phyloP scores from a whole-genome alignment of 1,284 basidiomycete species.

The Apiotrichum akiyoshidainum region DNA sequence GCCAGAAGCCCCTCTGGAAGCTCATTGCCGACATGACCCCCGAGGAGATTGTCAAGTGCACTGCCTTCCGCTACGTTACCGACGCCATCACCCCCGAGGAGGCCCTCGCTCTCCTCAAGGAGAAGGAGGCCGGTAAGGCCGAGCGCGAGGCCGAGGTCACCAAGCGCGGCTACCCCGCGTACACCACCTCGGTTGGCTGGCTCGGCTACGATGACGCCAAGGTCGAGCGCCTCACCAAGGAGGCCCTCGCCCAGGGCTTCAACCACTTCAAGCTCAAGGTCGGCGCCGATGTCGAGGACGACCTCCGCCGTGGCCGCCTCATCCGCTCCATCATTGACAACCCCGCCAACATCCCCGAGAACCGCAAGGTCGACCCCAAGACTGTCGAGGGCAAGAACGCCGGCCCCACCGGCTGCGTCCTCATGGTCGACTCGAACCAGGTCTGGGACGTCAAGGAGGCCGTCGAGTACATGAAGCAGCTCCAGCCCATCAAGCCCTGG shows the following conservation, averaged over 20 bases:
- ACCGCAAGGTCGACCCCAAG: slow-evolving; percentile 61
- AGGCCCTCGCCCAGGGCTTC: slow-evolving; percentile 80
- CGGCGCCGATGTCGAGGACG: slow-evolving; percentile 74
- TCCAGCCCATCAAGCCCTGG: slow-evolving; percentile 87
- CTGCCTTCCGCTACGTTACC: slow-evolving; percentile 87
- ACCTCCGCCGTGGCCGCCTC: slow-evolving; percentile 78
- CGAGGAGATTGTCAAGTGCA: slow-evolving; percentile 79
- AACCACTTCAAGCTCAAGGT: slow-evolving; percentile 99
- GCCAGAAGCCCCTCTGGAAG: slow-evolving; percentile 58
- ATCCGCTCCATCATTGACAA: slow-evolving; percentile 94
- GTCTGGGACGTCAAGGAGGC: slow-evolving; percentile 94
- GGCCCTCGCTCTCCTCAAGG: slow-evolving; percentile 76
- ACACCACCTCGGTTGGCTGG: slow-evolving; percentile 93
- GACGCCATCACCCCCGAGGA: slow-evolving; percentile 89
- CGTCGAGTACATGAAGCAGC: slow-evolving; percentile 80
- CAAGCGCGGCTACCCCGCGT: slow-evolving; percentile 75
- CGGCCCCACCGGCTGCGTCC: slow-evolving; percentile 83
- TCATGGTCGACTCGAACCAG: slow-evolving; percentile 96
- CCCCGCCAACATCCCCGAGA: slow-evolving; percentile 54
- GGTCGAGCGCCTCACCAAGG: slow-evolving; percentile 76
- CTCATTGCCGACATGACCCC: slow-evolving; percentile 58
- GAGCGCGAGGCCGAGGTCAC: slow-evolving; percentile 71
- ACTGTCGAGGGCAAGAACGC: slow-evolving; percentile 82
- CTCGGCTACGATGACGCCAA: slow-evolving; percentile 89
- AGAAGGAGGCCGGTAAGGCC: slow-evolving; percentile 70